A percentile compares a stretch with the other conserved stretches of the same genome.
phyloP scores from a whole-genome alignment of 1,139 yeast genomes.

The Yamadazyma mexicana region DNA sequence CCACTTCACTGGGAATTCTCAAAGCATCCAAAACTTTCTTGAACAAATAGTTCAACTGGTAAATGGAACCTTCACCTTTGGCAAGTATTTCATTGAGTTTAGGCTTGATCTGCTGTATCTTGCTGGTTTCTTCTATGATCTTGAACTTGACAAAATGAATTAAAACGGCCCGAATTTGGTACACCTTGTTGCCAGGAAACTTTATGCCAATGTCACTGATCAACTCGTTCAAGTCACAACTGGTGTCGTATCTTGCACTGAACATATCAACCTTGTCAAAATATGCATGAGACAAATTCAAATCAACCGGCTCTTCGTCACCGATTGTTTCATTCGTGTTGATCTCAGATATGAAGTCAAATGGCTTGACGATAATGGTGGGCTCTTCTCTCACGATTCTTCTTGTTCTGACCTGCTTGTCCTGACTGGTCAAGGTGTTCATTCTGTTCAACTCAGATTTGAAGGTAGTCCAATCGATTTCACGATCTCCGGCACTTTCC shows the following conservation, averaged over 20 bases:
- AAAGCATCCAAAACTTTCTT: slow-evolving; percentile 70
- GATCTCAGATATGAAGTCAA: slow-evolving; percentile 56
- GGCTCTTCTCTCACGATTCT: slow-evolving; percentile 70
- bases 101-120: slow-evolving; percentile 44
- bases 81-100: slow-evolving; percentile 36
- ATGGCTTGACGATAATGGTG: slow-evolving; percentile 66
- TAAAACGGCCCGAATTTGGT: slow-evolving; percentile 40
- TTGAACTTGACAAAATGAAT: slow-evolving; percentile 42
- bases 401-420: slow-evolving; percentile 67
- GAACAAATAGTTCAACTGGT: slow-evolving; percentile 75
- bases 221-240: slow-evolving; percentile 42
- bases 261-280: slow-evolving; percentile 36
- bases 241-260: slow-evolving; percentile 28
- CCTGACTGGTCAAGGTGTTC: slow-evolving; percentile 68
- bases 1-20: slow-evolving; percentile 71
- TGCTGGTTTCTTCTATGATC: slow-evolving; percentile 38
- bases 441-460: slow-evolving; percentile 69
- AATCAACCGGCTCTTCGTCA: slow-evolving; percentile 17
- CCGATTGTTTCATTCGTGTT: slow-evolving; percentile 43
- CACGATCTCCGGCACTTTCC: slow-evolving; percentile 23
- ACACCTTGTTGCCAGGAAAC: slow-evolving; percentile 33
- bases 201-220: slow-evolving; percentile 48
- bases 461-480: slow-evolving; percentile 42
- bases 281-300: slow-evolving; percentile 9
- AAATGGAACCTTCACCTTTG: slow-evolving; percentile 54